Conservation (phyloP, 768 basidiomycete species). For the Kondoa malvinella region DNA sequence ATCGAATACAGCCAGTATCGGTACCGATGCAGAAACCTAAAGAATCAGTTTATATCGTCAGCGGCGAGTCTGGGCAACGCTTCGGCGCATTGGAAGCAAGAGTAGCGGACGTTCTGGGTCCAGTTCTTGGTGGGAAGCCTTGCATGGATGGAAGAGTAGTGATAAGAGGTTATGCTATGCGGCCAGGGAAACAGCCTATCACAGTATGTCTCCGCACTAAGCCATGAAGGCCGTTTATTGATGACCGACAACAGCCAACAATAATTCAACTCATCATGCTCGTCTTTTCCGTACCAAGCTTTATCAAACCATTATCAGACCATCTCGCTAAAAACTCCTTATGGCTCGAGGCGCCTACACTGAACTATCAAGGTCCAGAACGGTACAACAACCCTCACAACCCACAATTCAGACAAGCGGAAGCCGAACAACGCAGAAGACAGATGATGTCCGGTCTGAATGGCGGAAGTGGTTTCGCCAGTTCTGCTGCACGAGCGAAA, state of each 20-base stretch:
- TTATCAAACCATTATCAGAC: not conserved
- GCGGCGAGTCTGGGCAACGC: not conserved
- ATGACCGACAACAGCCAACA: not conserved
- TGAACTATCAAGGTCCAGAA: constrained; percentile 1
- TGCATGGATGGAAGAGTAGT: not conserved
- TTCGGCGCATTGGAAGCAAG: not conserved
- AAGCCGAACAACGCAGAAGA: not conserved
- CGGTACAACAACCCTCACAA: constrained; percentile 8
- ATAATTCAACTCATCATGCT: not conserved
- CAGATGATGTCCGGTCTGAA: not conserved
- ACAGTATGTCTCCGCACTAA: not conserved
- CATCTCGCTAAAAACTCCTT: not conserved
- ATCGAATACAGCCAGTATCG: not conserved
- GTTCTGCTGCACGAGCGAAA: not conserved
- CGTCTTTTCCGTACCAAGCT: not conserved
- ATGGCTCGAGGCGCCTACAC: not conserved
- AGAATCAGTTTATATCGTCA: not conserved
- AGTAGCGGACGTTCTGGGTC: not conserved
- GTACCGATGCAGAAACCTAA: not conserved
- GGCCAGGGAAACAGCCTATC: not conserved
- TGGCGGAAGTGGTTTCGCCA: not conserved
- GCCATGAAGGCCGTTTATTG: not conserved
- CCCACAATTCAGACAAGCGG: not conserved
- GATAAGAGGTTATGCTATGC: not conserved
- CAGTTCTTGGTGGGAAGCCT: constrained; percentile 6